A percentile compares a stretch with the other conserved stretches of the same genome.
phyloP scores from a whole-genome alignment of 2,329 filamentous ascomycete species.

The Xylaria sp. region DNA sequence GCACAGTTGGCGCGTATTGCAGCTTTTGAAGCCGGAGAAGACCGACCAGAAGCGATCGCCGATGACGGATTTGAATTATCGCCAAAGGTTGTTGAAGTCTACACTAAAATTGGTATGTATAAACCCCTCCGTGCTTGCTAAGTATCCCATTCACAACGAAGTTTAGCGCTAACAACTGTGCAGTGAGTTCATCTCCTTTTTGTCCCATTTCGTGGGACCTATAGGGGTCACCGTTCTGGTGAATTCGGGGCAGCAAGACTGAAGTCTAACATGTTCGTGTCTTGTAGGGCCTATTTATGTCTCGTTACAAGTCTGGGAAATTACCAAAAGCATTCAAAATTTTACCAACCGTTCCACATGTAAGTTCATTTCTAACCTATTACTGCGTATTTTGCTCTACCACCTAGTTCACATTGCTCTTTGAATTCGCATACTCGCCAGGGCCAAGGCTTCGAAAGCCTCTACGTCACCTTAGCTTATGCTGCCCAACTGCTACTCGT shows the following conservation, averaged over 20 bases:
- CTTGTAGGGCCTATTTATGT: slow-evolving; percentile 70
- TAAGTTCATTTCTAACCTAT: slow-evolving; percentile 19
- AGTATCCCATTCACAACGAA: background rate
- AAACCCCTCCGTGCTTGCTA: background rate
- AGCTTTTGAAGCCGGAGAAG: slow-evolving; percentile 80
- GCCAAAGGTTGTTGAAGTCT: slow-evolving; percentile 92
- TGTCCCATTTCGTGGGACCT: no score
- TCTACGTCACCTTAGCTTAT: background rate
- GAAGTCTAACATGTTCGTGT: slow-evolving; percentile 24
- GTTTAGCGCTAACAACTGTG: slow-evolving; percentile 7
- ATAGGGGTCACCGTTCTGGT: no score
- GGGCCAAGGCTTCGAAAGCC: background rate
- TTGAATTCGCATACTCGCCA: background rate
- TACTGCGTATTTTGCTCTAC: background rate
- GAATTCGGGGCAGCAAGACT: slow-evolving; percentile 15
- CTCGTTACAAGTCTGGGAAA: slow-evolving; percentile 94
- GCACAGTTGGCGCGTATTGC: slow-evolving; percentile 83
- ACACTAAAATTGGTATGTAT: slow-evolving; percentile 74
- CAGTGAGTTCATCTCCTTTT: slow-evolving; percentile 27
- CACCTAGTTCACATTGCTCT: background rate
- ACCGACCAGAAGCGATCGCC: slow-evolving; percentile 58
- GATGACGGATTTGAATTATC: slow-evolving; percentile 89
- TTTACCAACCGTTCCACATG: slow-evolving; percentile 84
- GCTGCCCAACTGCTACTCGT: background rate
- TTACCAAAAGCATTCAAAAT: slow-evolving; percentile 98